Evolutionary conservation across 768 basidiomycete species (phyloP), one percentile per base, ranked within the genome.

Genomic region (Leccinum disarticulatum): DNA sequence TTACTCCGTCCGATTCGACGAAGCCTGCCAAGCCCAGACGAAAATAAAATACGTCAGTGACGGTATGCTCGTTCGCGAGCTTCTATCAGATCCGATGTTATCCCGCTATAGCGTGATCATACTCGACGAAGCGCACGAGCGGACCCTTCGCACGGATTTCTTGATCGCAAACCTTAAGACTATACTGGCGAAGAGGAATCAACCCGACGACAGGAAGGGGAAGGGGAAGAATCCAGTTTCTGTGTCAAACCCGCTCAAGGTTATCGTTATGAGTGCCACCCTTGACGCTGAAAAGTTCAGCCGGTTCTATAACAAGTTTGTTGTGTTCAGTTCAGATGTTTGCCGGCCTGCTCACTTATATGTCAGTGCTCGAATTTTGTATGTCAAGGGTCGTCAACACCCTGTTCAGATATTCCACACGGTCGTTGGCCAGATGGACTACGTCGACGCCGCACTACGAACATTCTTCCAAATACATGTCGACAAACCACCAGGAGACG

Each of bases 201-300:
- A 66, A 1, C 62, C 56, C 25, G 64, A 55, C 55, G 82, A 80
- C 55, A 76, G 76, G 43, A 87, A 85, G 64, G 75, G 69, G 46
- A 77, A 82, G 54, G 74, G 68, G 51, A 77, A 82, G 52, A 69
- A 68, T 14, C 70, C 75, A 15, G 64, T 68, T 2, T 66, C 70
- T 14, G 68, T 70, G 46, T 67, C 79, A 3, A 86, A 85, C 60
- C 88, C 90, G 15, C 82, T 99, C 60, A 98, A 95, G 73, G 82
- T 99, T 41, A 83, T 99, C 22, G 83, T 99, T 64, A 99, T 99
- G 97, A 95, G 93, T 73, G 97, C 97, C 3, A 98, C 97, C 7
- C 81, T 99, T 36, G 95, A 99, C 69, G 95, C 95, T 0, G 89
- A 95, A 64, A 93, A 92, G 64, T 98, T 99, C 73, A 91, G 90